phyloP scores from a whole-genome alignment of 495 filamentous ascomycete genomes.

The Hyaloscypha hepaticicola region DNA sequence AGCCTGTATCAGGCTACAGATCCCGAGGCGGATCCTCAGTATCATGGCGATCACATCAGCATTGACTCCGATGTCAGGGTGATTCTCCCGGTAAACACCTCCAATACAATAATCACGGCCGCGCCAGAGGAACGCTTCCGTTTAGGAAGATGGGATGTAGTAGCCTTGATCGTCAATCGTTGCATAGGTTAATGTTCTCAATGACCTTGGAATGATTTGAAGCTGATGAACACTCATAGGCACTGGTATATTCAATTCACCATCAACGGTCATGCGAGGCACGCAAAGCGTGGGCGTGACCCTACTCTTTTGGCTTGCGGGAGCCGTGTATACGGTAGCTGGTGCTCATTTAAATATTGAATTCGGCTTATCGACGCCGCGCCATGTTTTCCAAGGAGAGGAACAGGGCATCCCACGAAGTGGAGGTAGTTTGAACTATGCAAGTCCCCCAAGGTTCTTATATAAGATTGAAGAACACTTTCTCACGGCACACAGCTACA shows the following conservation, averaged over 20 bases:
- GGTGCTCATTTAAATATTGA: conserved; percentile 43
- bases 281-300: conserved; percentile 40
- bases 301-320: conserved; percentile 41
- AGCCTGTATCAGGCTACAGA: conserved; percentile 6
- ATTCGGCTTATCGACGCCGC: conserved; percentile 45
- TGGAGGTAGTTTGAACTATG: conserved; percentile 55
- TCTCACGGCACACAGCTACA: conserved; percentile 38
- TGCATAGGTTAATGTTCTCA: conserved; percentile 32
- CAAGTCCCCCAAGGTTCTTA: conserved; percentile 29
- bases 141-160: conserved; percentile 29
- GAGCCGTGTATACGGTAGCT: conserved; percentile 37
- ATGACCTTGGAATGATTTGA: background rate
- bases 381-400: conserved; percentile 33
- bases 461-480: background rate
- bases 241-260: conserved; percentile 41
- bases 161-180: conserved; percentile 34
- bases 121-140: conserved; percentile 32
- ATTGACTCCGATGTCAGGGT: conserved; percentile 8
- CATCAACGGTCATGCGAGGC: conserved; percentile 36
- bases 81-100: conserved; percentile 20
- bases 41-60: conserved; percentile 12
- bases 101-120: conserved; percentile 30
- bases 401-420: conserved; percentile 42
- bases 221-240: conserved; percentile 23
- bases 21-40: conserved; percentile 3